Evolutionary conservation across 768 basidiomycete species (phyloP), one percentile per base, ranked within the genome.

Genomic region (Suillus plorans): DNA sequence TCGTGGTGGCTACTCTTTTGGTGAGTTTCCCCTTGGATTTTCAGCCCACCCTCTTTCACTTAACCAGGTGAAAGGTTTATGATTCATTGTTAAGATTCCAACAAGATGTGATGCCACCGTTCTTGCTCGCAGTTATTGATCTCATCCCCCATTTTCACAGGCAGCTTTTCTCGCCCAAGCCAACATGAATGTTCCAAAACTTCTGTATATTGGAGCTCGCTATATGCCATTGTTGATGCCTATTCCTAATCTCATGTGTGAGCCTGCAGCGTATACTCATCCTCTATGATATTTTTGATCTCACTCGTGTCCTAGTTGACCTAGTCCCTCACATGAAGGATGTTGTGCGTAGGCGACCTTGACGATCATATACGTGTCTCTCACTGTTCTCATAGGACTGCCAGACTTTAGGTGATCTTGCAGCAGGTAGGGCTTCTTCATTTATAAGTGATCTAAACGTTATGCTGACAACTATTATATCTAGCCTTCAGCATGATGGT

Each of bases 81-180:
- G 55, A 56, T 56, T n/a, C 22, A 37, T n/a, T 56, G n/a, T 56
- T 37, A 56, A 36, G n/a, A 37, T 37, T 56, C n/a, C 55, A 56
- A 37, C 20, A 56, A 14, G 55, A 56, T 36, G 55, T 56, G 55
- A 37, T 56, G 12, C 4, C 7, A 37, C 55, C n/a, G 31, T 55
- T 12, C n/a, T 18, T 55, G 6, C 13, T 49, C 20, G 20, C 34
- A 34, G n/a, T 56, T n/a, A 36, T 56, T 56, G 10, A 7, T 56
- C 20, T 13, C 34, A 56, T 37, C 20, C n/a, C 36, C 34, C 18
- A 34, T 56, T n/a, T 37, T 22, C 12, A 56, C n/a, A 56, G 55
- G 55, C 36, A n/a, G 7, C 12, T 14, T 56, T 56, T 36, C 55
- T 56, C n/a, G 6, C 13, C 12, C 34, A 22, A 37, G 55, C 55